These are phyloP conservation scores for Pilatotrama ljubarskyi DNA, from an alignment of 768 basidiomycete genomes.

Conservation along the genomic window DNA sequence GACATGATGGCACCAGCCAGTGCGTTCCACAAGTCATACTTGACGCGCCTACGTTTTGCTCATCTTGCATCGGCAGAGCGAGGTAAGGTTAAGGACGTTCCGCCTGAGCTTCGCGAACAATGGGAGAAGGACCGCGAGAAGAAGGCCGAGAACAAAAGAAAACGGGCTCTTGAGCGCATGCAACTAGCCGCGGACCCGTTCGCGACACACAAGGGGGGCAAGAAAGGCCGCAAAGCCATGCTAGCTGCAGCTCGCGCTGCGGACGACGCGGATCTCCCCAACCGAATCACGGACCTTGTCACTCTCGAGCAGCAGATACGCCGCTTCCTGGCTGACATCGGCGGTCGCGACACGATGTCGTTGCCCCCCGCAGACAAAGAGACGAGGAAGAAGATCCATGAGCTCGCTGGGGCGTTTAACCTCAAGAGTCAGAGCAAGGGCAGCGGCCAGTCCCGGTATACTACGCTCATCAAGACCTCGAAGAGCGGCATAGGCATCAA, in stretches of 20 bases:
- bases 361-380: constrained; percentile 80
- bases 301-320: constrained; percentile 73
- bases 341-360: constrained; percentile 52
- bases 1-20: constrained; percentile 44
- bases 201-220: constrained; percentile 60
- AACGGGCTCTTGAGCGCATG: constrained; percentile 57
- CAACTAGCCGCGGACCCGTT: constrained; percentile 63
- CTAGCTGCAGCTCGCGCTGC: constrained; percentile 54
- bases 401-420: constrained; percentile 76
- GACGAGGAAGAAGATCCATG: constrained; percentile 72
- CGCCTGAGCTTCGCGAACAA: constrained; percentile 58
- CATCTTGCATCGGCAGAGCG: constrained; percentile 35
- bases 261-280: constrained; percentile 42
- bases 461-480: constrained; percentile 70
- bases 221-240: constrained; percentile 71
- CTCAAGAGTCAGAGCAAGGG: constrained; percentile 81
- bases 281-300: constrained; percentile 60
- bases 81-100: constrained; percentile 54
- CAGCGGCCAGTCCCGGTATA: constrained; percentile 67
- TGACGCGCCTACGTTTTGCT: not conserved
- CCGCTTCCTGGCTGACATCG: constrained; percentile 61
- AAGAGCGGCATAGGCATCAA: constrained; percentile 54
- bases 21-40: constrained; percentile 39
- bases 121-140: constrained; percentile 83
- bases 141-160: constrained; percentile 76